Evolutionary conservation across 306 rosid species (phyloP).

Genomic region (Lagenaria siceraria): DNA sequence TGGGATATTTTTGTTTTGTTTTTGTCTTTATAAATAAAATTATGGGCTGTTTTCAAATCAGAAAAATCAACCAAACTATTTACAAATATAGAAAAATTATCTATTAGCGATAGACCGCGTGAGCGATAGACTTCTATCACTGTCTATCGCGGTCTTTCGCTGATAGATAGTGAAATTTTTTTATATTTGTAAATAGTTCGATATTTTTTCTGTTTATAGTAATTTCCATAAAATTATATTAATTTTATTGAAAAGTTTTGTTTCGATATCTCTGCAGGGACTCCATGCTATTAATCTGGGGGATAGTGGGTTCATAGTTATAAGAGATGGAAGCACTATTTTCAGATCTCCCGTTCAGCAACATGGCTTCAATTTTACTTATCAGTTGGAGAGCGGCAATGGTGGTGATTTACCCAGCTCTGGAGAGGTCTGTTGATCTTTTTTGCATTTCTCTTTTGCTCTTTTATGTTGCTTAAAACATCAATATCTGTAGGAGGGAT

Average conservation of each 20-base stretch:
- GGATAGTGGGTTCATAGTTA: constrained; percentile 85
- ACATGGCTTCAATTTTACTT: constrained; percentile 76
- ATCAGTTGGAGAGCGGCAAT: constrained; percentile 74
- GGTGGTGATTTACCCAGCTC: constrained; percentile 81
- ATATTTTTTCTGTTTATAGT: too few relatives aligned
- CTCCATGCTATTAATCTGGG: constrained; percentile 83
- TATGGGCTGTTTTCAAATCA: too few relatives aligned
- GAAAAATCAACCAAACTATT: too few relatives aligned
- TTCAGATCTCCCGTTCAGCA: constrained; percentile 80
- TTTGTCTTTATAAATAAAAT: not conserved
- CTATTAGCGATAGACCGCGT: too few relatives aligned
- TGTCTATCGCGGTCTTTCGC: too few relatives aligned
- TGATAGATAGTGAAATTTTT: too few relatives aligned
- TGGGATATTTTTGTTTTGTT: not conserved
- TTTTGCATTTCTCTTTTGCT: not conserved
- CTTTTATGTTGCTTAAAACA: not conserved
- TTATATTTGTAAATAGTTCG: too few relatives aligned
- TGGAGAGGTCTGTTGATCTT: constrained; percentile 46
- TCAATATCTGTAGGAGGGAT: not conserved
- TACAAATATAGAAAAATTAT: too few relatives aligned
- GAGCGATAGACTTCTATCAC: too few relatives aligned
- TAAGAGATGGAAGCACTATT: constrained; percentile 70
- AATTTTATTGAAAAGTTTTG: not conserved
- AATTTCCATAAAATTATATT: too few relatives aligned
- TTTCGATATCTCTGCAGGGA: constrained; percentile 33